Evolutionary conservation across 2,329 filamentous ascomycete species (phyloP).

Genomic region (Alternaria sp.): DNA sequence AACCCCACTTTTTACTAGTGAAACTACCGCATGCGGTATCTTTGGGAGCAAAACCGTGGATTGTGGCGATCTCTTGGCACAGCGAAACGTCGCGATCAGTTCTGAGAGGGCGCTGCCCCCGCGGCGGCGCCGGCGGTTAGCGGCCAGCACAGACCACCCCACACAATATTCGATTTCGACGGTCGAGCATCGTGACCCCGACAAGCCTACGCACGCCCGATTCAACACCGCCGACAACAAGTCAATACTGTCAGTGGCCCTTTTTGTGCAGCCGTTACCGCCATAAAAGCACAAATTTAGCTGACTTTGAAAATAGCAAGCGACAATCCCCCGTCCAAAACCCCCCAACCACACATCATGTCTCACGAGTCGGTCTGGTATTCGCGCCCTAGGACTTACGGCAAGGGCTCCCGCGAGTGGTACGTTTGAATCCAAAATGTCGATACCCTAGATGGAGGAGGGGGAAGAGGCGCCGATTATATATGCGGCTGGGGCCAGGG

Average conservation of each 20-base stretch:
- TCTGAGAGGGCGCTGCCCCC: not conserved
- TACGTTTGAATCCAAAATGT: conserved; percentile 60
- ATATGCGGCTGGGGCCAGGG: not conserved
- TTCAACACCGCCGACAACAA: conserved; percentile 12
- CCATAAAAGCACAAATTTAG: not conserved
- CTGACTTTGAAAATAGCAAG: not conserved
- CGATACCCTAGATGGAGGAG: not conserved
- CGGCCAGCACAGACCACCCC: conserved; percentile 7
- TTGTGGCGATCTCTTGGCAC: conserved; percentile 9
- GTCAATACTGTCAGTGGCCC: conserved; percentile 11
- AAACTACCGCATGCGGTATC: conserved; percentile 1
- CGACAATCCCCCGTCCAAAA: conserved; percentile 8
- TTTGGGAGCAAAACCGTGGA: not conserved
- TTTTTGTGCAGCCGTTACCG: not conserved
- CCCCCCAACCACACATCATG: conserved; percentile 64
- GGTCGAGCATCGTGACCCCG: conserved; percentile 4
- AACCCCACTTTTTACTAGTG: not conserved
- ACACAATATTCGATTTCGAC: conserved; percentile 15
- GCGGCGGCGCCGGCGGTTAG: conserved; percentile 1
- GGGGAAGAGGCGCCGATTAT: not conserved
- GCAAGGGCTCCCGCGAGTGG: conserved; percentile 94
- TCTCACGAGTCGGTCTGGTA: conserved; percentile 98
- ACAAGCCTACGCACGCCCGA: conserved; percentile 14
- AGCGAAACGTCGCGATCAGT: conserved; percentile 1
- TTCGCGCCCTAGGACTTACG: conserved; percentile 95